Conservation (phyloP, 345 rosid genomes). For the Brassica cretica region DNA sequence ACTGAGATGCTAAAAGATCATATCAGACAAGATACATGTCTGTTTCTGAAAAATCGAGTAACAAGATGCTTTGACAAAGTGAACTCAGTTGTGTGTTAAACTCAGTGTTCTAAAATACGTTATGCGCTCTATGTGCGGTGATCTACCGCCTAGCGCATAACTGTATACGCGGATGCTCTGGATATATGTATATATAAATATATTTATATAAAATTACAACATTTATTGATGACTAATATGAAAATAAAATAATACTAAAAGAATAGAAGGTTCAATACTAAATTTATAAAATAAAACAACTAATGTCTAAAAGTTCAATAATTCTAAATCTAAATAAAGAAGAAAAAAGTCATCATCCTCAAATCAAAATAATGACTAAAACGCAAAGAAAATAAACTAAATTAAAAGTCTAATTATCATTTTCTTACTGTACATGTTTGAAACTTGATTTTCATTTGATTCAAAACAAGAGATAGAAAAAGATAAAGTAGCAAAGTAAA, state of each 20-base stretch:
- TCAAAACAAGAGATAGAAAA: too few species aligned
- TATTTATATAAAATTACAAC: too few species aligned
- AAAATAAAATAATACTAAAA: not conserved
- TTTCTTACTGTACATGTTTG: not conserved
- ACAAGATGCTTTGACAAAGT: conserved; percentile 4
- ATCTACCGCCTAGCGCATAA: not conserved
- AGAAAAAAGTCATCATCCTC: not conserved
- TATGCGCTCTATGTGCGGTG: not conserved
- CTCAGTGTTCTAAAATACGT: not conserved
- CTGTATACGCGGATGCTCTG: not conserved
- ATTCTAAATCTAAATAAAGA: too few species aligned
- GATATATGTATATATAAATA: not conserved
- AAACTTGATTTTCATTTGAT: not conserved
- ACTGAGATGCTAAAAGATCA: conserved; percentile 8
- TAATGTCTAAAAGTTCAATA: too few species aligned
- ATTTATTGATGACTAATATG: not conserved
- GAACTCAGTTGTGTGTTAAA: not conserved
- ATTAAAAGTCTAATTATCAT: not conserved
- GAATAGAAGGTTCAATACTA: not conserved
- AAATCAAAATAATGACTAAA: not conserved
- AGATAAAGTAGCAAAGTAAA: too few species aligned
- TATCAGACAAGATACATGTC: not conserved
- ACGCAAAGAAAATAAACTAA: too few species aligned
- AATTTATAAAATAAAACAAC: not conserved
- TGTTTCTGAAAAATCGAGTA: not conserved